Percentiles rank a stretch among this genome's conserved stretches.
phyloP scores from a whole-genome alignment of 345 rosid species.

The Camelina hispida region DNA sequence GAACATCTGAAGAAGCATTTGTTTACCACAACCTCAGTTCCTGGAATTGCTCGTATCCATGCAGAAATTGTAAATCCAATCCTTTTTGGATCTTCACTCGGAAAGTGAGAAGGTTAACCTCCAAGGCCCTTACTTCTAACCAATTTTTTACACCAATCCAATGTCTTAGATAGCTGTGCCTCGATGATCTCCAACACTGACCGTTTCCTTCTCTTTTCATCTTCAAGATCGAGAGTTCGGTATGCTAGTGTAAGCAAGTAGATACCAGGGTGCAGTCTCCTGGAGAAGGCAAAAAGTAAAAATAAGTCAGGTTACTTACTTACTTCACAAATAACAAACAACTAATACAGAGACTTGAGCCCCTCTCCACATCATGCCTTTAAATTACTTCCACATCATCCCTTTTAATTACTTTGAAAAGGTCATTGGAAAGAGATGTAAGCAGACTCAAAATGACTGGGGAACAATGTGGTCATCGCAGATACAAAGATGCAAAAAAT shows the following conservation, averaged over 20 bases:
- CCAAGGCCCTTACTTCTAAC: slow-evolving; percentile 34
- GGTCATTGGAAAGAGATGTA: neutral
- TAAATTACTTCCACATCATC: neutral
- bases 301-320: slow-evolving; percentile 19
- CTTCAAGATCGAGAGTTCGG: slow-evolving; percentile 93
- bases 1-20: neutral
- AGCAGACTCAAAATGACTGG: neutral
- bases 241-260: slow-evolving; percentile 87
- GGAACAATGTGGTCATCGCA: neutral
- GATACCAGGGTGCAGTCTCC: slow-evolving; percentile 95
- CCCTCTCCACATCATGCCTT: neutral
- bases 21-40: slow-evolving; percentile 4
- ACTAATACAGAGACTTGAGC: neutral
- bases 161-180: slow-evolving; percentile 50
- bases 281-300: slow-evolving; percentile 45
- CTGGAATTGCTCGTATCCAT: neutral
- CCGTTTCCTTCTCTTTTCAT: slow-evolving; percentile 67
- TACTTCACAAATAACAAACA: slow-evolving; percentile 14
- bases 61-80: neutral
- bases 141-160: slow-evolving; percentile 76
- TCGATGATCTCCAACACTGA: slow-evolving; percentile 51
- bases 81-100: slow-evolving; percentile 7
- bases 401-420: too few species aligned
- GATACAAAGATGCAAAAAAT: neutral
- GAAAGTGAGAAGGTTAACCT: slow-evolving; percentile 5